Base-by-base conservation (phyloP, 2,329 filamentous ascomycete genomes). In the Hymenoscyphus linearis region DNA sequence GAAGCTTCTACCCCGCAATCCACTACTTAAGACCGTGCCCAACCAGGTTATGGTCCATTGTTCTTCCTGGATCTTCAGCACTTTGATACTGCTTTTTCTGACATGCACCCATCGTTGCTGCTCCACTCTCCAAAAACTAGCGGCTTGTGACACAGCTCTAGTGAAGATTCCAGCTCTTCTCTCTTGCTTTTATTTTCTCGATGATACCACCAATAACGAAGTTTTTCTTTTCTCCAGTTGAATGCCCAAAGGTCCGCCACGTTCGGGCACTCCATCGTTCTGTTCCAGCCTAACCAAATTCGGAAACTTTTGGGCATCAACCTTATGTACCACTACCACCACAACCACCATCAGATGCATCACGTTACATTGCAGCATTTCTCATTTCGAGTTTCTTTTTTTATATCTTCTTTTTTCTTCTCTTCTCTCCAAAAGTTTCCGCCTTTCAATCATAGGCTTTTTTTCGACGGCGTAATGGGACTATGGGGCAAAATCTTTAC, bases 1-100 rank as follows among this genome's bases (percentile, higher is more conserved):
- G 72, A 73, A 60, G 64, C 68, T 18, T 70, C 70, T 34, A 72
- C 70, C 52, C 70, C 70, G 54, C 66, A 68, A 63, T 72, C 70
- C 53, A 56, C 64, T 55, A 66, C 67, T 57, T 71, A 66, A 31
- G 64, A 57, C 37, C 36, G 52, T 52, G 34, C 25, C 52, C 4
- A 34, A 27, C 25, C 26, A 53, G 50, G 25, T 34, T 25, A 14
- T 16, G 50, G 36, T 52, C 53, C 26, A 56, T 56, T 36, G 26
- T 55, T 54, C 40, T 52, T 44, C 52, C 35, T 58, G 54, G 40
- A 34, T 26, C 50, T 52, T 50, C 47, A 58, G 52, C 54, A 34
- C 37, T 53, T 58, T 37, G 57, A 56, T 62, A 34, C 54, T 35
- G 53, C 50, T 57, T 47, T 60, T 55, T 31, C 37, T 47, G 26